These are phyloP conservation scores for Babesia caballi DNA, from an alignment of 169 alveolate genomes.

Conservation along the genomic window DNA sequence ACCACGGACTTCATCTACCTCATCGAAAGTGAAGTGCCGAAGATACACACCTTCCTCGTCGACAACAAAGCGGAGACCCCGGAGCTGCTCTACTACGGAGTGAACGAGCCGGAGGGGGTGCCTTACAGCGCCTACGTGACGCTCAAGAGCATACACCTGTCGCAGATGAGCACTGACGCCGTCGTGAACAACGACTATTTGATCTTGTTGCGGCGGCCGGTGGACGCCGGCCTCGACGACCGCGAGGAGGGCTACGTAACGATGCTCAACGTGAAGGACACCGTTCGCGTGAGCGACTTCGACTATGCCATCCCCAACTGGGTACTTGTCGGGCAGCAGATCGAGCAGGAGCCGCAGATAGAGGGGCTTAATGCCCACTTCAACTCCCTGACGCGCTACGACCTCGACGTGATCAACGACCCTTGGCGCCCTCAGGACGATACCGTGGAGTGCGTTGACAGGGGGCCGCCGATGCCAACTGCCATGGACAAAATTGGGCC, in stretches of 20 bases:
- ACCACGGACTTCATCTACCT: slow-evolving; percentile 35
- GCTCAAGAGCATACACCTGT: slow-evolving; percentile 22
- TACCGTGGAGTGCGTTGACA: not conserved
- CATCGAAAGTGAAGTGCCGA: slow-evolving; percentile 30
- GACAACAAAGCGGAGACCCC: not conserved
- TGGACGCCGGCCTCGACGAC: not conserved
- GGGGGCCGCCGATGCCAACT: not conserved
- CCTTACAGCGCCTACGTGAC: slow-evolving; percentile 32
- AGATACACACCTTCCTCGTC: slow-evolving; percentile 9
- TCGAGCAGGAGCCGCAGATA: slow-evolving; percentile 3
- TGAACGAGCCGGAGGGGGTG: not conserved
- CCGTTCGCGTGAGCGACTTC: slow-evolving; percentile 47
- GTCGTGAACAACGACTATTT: slow-evolving; percentile 51
- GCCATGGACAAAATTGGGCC: not conserved
- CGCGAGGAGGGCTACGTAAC: slow-evolving; percentile 5
- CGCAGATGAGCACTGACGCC: not conserved
- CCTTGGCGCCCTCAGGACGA: not conserved
- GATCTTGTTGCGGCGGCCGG: slow-evolving; percentile 17
- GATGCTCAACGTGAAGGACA: slow-evolving; percentile 41
- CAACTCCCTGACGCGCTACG: slow-evolving; percentile 23
- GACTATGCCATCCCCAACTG: slow-evolving; percentile 52
- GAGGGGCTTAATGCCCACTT: not conserved
- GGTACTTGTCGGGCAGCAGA: slow-evolving; percentile 32
- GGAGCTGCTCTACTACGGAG: slow-evolving; percentile 36
- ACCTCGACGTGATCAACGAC: slow-evolving; percentile 21